Base-by-base conservation (phyloP, 1,284 basidiomycete species). In the Rhizoctonia solani region DNA sequence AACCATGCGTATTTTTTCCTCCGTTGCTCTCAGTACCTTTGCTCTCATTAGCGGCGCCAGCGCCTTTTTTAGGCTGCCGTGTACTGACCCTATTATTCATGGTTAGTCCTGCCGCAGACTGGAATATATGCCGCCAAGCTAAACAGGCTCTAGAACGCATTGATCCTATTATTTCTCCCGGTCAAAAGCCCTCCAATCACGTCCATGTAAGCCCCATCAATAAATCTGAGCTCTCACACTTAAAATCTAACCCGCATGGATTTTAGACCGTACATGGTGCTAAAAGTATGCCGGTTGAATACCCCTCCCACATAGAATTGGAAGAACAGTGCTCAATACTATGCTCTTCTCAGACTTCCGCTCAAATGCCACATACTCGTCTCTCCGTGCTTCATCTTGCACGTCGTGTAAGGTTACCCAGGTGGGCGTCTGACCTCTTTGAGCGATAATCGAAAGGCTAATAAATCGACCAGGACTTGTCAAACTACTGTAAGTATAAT, bases 141-240 rank as follows among this genome's bases (percentile, higher is more conserved):
- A 19, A 9, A 11, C 8, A 19, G 6, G 6, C 41, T 25, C 13
- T 25, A 66, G 80, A 81, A 61, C 78, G 82, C 41, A 72, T 80
- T 34, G 81, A 83, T 68, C 79, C 81, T 23, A 80, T 83, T 68
- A 75, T 82, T 42, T 75, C 73, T 16, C 80, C 81, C 2, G 78
- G 77, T 21, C 65, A 69, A 11, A 72, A 74, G 3, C 78, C 78
- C 2, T 79, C 79, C 1, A 74, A 79, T 52, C 79, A 81, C 68
- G 76, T 79, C 25, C 80, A 82, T 69, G 78, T 79, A 54, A 53
- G 54, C 80, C 65, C n/a, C n/a, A n/a, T n/a, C n/a, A n/a, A n/a
- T n/a, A n/a, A n/a, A n/a, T n/a, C n/a, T n/a, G n/a, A n/a, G n/a
- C n/a, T n/a, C n/a, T n/a, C n/a, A n/a, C n/a, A n/a, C n/a, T n/a